phyloP scores from a whole-genome alignment of 441 rosid species.

The Mallotus japonicus region DNA sequence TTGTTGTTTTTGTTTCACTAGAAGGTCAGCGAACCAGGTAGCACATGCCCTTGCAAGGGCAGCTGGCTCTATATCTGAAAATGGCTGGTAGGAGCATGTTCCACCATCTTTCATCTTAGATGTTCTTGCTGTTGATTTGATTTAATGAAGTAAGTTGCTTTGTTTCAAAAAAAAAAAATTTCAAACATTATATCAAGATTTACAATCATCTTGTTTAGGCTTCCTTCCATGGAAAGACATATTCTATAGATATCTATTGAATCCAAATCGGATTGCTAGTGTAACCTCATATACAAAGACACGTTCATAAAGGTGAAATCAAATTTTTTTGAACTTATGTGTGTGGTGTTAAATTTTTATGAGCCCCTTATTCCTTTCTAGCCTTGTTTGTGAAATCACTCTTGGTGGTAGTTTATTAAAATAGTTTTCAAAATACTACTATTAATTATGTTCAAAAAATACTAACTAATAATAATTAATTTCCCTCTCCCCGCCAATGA shows the following conservation, averaged over 20 bases:
- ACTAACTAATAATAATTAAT: no score
- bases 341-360: no score
- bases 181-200: no score
- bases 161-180: no score
- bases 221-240: not conserved
- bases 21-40: not conserved
- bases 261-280: no score
- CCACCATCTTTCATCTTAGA: not conserved
- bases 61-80: not conserved
- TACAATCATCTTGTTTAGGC: not conserved
- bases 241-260: not conserved
- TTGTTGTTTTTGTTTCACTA: not conserved
- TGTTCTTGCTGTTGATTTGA: not conserved
- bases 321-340: not conserved
- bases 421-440: no score
- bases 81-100: not conserved
- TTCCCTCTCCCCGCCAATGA: no score
- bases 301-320: not conserved
- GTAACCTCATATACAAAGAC: not conserved
- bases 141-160: not conserved
- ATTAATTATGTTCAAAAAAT: no score
- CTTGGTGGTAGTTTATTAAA: no score
- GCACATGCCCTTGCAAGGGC: not conserved
- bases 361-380: no score
- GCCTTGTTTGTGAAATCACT: no score